A percentile compares a stretch with the other conserved stretches of the same genome.
These are phyloP conservation scores for Roridomyces roridus DNA, from an alignment of 768 basidiomycete genomes.

Conservation along the genomic window DNA sequence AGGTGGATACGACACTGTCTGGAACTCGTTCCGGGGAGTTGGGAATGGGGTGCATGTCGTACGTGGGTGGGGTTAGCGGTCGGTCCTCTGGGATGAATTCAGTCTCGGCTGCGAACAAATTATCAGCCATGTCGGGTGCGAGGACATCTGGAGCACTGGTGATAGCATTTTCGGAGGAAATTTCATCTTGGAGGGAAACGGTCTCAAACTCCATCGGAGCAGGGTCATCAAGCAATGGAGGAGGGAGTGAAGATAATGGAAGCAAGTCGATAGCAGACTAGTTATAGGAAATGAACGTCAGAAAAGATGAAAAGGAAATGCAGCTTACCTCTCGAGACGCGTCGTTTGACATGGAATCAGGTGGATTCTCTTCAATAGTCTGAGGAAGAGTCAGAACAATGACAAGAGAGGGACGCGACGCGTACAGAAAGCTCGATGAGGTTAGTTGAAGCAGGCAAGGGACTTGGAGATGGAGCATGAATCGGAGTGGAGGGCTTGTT, in stretches of 20 bases:
- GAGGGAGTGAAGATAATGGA: no score
- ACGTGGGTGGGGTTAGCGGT: not conserved
- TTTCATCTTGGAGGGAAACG: no score
- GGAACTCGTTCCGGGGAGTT: no score
- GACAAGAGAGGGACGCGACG: not conserved
- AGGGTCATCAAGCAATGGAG: not conserved
- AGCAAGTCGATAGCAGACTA: no score
- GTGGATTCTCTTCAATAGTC: slow-evolving; percentile 1
- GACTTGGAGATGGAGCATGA: slow-evolving; percentile 22
- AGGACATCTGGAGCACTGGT: no score
- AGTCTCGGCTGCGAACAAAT: not conserved
- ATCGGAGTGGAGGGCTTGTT: not conserved
- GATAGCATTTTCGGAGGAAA: no score
- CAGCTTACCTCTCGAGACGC: no score
- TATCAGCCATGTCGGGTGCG: not conserved
- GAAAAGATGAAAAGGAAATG: no score
- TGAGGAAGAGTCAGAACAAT: not conserved
- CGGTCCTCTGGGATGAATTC: not conserved
- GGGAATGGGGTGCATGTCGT: not conserved
- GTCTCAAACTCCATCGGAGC: not conserved
- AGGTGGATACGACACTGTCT: not conserved
- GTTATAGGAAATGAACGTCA: no score
- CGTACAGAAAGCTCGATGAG: slow-evolving; percentile 9
- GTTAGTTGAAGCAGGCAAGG: slow-evolving; percentile 7
- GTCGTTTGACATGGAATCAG: no score